Evolutionary conservation across 2,329 filamentous ascomycete species (phyloP), one percentile per base, ranked within the genome.

Genomic region (Canariomyces notabilis): DNA sequence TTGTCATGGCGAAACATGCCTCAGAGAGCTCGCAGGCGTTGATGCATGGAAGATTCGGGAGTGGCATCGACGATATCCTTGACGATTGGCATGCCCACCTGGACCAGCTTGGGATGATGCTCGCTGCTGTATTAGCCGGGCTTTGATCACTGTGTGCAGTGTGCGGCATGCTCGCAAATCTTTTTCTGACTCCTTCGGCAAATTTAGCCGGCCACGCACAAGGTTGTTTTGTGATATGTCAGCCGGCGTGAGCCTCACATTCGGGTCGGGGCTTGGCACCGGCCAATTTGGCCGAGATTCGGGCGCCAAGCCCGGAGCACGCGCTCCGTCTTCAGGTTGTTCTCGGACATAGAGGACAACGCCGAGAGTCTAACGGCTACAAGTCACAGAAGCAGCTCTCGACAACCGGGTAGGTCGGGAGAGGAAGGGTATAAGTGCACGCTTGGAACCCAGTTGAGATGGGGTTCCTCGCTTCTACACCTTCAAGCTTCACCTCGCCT

Each of bases 61-160:
- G 41, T 14, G 23, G 18, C 14, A 35, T 38, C 31, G 37, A 45
- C 9, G 45, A 46, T 34, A 19, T 42, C 2, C 33, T 52, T 21
- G 46, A 49, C 8, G 36, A 42, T 12, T 53, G 51, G 51, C 48
- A 53, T 39, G 44, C 48, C 8, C 31, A 38, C 14, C 29, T 49
- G 22, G 51, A 53, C 34, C 35, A 38, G n/a, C 23, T 53, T 12
- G 48, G 51, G 8, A 51, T 51, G 38, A 31, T 53, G 31, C 23
- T 53, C 9, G 48, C 45, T 2, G 42, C 51, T 4, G 51, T 48
- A 16, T 31, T 43, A 33, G 39, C 39, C 16, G 32, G 31, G 26
- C 26, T 29, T 8, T 29, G 26, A 29, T 29, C 14, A 3, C 26
- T 29, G 26, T 29, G 26, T 12, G 9, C 14, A 3, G 9, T 29